A percentile compares a stretch with the other conserved stretches of the same genome.
phyloP scores from a whole-genome alignment of 495 filamentous ascomycete genomes.

The Melanomma pulvis-pyrius region DNA sequence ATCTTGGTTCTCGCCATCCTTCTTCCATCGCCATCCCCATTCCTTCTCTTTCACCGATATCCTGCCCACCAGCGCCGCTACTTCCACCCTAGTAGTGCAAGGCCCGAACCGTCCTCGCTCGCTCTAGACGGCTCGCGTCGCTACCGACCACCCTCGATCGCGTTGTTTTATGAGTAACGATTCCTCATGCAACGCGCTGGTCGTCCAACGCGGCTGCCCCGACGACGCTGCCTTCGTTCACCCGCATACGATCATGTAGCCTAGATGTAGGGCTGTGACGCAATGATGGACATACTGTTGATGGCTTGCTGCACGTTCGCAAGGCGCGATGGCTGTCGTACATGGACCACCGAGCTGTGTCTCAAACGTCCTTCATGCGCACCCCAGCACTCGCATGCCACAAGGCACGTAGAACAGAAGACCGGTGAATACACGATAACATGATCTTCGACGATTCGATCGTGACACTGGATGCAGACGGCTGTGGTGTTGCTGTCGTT shows the following conservation, averaged over 20 bases:
- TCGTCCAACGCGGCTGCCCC: background rate
- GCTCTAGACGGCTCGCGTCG: background rate
- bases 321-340: background rate
- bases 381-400: background rate
- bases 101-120: no score
- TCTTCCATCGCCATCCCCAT: no score
- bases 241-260: slow-evolving; percentile 4
- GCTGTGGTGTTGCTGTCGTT: background rate
- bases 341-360: background rate
- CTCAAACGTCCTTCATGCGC: background rate
- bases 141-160: background rate
- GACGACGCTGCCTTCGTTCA: background rate
- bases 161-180: background rate
- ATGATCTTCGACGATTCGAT: background rate
- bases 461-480: background rate
- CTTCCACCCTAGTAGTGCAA: no score
- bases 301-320: background rate
- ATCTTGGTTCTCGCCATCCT: no score
- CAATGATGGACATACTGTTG: background rate
- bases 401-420: background rate
- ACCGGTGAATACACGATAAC: background rate
- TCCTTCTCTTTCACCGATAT: no score
- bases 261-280: slow-evolving; percentile 2
- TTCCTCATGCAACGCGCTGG: background rate
- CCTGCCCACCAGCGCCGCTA: no score